Conservation (phyloP, 495 filamentous ascomycete species). For the Emericellopsis terricola region DNA sequence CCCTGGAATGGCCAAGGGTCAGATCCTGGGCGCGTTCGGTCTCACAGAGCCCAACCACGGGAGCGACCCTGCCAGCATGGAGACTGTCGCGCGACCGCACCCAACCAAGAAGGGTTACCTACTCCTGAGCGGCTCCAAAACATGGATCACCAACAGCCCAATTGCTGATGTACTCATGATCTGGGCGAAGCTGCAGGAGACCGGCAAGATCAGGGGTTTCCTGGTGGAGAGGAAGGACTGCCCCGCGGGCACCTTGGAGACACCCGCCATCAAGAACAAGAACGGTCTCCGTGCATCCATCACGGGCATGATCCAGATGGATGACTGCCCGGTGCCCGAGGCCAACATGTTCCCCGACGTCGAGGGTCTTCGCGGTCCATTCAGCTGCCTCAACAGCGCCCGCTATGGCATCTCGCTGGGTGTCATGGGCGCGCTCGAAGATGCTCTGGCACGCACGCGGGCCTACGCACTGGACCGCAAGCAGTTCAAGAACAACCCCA, state of each 20-base stretch:
- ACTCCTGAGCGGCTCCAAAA: constrained; percentile 72
- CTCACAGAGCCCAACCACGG: constrained; percentile 96
- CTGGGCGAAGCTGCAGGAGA: constrained; percentile 83
- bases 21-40: constrained; percentile 79
- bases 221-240: constrained; percentile 67
- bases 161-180: constrained; percentile 83
- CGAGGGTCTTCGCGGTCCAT: constrained; percentile 76
- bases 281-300: constrained; percentile 82
- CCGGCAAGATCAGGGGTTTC: constrained; percentile 92
- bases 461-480: constrained; percentile 79
- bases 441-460: constrained; percentile 63
- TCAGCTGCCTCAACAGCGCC: constrained; percentile 85
- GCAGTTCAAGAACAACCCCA: constrained; percentile 90
- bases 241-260: constrained; percentile 76
- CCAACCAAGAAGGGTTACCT: constrained; percentile 76
- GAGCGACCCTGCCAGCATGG: constrained; percentile 92
- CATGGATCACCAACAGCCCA: constrained; percentile 97
- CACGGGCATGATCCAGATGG: constrained; percentile 95
- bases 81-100: constrained; percentile 71
- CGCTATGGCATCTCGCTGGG: constrained; percentile 89
- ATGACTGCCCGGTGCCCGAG: constrained; percentile 69
- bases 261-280: constrained; percentile 88
- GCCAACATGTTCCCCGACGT: constrained; percentile 91
- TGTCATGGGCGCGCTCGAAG: constrained; percentile 83
- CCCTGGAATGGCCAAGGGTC: constrained; percentile 69